Evolutionary conservation across 2,329 filamentous ascomycete genomes (phyloP), one percentile per base, ranked within the genome.

Genomic region (Rhynchosporium agropyri): DNA sequence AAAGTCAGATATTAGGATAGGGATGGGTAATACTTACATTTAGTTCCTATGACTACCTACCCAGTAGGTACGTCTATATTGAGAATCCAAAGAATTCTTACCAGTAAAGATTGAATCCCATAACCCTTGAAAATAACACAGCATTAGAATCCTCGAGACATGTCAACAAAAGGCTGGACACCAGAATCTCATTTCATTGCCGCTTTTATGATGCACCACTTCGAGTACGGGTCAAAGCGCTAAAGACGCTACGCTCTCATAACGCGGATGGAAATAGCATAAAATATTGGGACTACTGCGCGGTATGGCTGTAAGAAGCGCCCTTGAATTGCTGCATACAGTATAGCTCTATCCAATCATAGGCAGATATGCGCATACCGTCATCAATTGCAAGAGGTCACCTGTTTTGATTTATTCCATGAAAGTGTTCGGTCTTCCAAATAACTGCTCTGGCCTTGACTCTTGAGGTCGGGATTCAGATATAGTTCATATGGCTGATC

Each of bases 401-500:
- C 20, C 20, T 20, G 20, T 20, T 20, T 20, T 20, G 20, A 20
- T 20, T 20, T 20, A 20, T 20, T 20, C 20, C 20, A 20, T 20
- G 20, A 20, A 20, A 20, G 20, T 20, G 20, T 20, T 36, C 33
- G 9, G 33, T 36, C 9, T 36, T 36, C 6, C 33, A 36, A 36
- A 36, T 36, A 10, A 36, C 33, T 36, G 5, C 33, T 36, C 33
- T 36, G 33, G 33, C 33, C 33, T 36, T 36, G 33, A 10, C 33
- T 36, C 33, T 36, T 10, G 9, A 36, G 33, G 33, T 36, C 6
- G 33, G 9, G 33, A 28, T 42, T 40, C 20, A 40, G 40, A 60
- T 63, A 60, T 33, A 57, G 28, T 60, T 60, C 50, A 31, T 49
- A 43, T n/a, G 42, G 45, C 6, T 53, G 53, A 38, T 20, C 46